phyloP scores from a whole-genome alignment of 371 early-diverging fungal genomes.

The Batkoa obscura region DNA sequence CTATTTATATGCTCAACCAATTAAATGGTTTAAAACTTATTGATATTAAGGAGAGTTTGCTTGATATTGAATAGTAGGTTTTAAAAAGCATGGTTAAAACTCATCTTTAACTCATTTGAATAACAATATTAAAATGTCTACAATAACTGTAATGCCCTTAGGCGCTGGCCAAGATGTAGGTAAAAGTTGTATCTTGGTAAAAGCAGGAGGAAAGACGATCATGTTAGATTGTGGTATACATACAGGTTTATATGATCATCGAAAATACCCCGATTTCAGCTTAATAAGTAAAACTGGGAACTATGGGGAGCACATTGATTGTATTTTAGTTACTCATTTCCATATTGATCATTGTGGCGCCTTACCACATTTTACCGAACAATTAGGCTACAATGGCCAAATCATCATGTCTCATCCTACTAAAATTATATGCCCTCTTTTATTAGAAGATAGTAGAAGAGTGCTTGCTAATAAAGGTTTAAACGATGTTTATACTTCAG shows the following conservation, averaged over 20 bases:
- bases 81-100: too few species aligned
- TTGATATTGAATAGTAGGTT: too few species aligned
- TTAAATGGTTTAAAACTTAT: too few species aligned
- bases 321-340: conserved; percentile 87
- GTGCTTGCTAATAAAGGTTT: conserved; percentile 77
- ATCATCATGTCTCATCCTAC: conserved; percentile 96
- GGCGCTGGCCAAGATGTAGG: conserved; percentile 78
- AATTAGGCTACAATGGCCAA: conserved; percentile 85
- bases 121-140: neutral
- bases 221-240: conserved; percentile 99
- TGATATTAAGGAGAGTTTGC: too few species aligned
- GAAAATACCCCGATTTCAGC: conserved; percentile 96
- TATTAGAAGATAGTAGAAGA: conserved; percentile 83
- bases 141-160: conserved; percentile 19
- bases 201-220: conserved; percentile 71
- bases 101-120: neutral
- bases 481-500: conserved; percentile 51
- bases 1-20: too few species aligned
- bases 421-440: conserved; percentile 78
- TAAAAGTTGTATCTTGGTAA: conserved; percentile 76
- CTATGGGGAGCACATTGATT: conserved; percentile 72
- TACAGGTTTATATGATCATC: conserved; percentile 92
- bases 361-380: conserved; percentile 88
- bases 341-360: conserved; percentile 97
- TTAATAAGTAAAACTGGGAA: conserved; percentile 55